phyloP scores from a whole-genome alignment of 345 rosid species.

The Salix exigua region DNA sequence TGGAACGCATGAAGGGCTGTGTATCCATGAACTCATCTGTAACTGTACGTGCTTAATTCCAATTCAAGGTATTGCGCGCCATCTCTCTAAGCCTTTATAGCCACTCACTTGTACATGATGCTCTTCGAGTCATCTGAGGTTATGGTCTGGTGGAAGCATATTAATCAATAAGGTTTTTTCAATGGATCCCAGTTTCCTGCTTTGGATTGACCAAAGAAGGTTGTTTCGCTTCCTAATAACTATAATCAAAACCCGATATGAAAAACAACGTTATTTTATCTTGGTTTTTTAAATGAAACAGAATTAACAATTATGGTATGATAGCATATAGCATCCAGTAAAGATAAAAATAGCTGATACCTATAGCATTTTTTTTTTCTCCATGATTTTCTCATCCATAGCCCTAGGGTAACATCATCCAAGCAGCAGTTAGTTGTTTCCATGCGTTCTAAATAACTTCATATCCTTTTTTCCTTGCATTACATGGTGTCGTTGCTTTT shows the following conservation, averaged over 20 bases:
- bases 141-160: conserved; percentile 5
- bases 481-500: too few species aligned
- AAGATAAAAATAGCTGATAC: neutral
- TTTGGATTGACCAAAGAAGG: neutral
- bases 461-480: too few species aligned
- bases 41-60: conserved; percentile 73
- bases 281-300: too few species aligned
- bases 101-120: conserved; percentile 22
- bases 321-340: neutral
- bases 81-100: neutral
- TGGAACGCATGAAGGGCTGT: conserved; percentile 74
- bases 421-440: neutral
- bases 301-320: too few species aligned
- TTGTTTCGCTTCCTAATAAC: conserved; percentile 1
- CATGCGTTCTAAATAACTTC: too few species aligned
- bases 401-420: neutral
- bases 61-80: conserved; percentile 23
- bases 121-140: conserved; percentile 11
- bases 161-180: neutral
- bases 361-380: neutral
- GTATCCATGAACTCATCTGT: conserved; percentile 63
- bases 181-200: conserved; percentile 10
- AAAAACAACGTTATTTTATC: too few species aligned
- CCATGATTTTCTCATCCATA: neutral
- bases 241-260: too few species aligned